Conservation (phyloP, 371 early-diverging fungal species). For the Nematocida parisii region DNA sequence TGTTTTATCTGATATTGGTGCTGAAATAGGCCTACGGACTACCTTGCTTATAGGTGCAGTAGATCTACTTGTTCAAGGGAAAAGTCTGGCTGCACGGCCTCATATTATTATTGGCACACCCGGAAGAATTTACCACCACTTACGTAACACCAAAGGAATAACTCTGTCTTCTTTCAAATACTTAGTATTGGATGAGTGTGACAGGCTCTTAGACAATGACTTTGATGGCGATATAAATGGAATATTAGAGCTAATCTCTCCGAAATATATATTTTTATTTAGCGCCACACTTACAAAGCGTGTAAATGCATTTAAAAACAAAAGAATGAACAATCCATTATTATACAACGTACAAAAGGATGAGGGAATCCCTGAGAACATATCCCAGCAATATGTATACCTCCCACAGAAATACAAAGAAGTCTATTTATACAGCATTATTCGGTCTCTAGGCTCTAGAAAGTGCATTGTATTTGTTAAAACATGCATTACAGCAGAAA, state of each 20-base stretch:
- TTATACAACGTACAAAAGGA: slow-evolving; percentile 81
- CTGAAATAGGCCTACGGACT: slow-evolving; percentile 78
- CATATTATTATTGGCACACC: slow-evolving; percentile 95
- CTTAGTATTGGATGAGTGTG: slow-evolving; percentile 95
- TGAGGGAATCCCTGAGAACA: slow-evolving; percentile 79
- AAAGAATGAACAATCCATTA: slow-evolving; percentile 82
- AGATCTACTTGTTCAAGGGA: slow-evolving; percentile 84
- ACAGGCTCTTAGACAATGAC: slow-evolving; percentile 89
- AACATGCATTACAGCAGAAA: slow-evolving; percentile 89
- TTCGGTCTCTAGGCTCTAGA: slow-evolving; percentile 72
- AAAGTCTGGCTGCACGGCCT: slow-evolving; percentile 80
- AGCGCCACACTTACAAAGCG: slow-evolving; percentile 96
- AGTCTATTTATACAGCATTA: slow-evolving; percentile 75
- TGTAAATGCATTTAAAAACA: slow-evolving; percentile 80
- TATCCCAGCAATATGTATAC: slow-evolving; percentile 84
- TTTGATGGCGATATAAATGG: slow-evolving; percentile 87
- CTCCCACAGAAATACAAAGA: slow-evolving; percentile 85
- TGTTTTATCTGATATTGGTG: slow-evolving; percentile 83
- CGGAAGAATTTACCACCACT: slow-evolving; percentile 88
- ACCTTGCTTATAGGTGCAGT: slow-evolving; percentile 89
- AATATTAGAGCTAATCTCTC: slow-evolving; percentile 82
- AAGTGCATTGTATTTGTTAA: slow-evolving; percentile 86
- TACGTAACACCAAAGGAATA: slow-evolving; percentile 77
- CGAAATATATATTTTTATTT: slow-evolving; percentile 85
- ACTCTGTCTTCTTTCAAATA: slow-evolving; percentile 79